Evolutionary conservation across 768 basidiomycete species (phyloP).

Genomic region (Phanerochaete carnosa): DNA sequence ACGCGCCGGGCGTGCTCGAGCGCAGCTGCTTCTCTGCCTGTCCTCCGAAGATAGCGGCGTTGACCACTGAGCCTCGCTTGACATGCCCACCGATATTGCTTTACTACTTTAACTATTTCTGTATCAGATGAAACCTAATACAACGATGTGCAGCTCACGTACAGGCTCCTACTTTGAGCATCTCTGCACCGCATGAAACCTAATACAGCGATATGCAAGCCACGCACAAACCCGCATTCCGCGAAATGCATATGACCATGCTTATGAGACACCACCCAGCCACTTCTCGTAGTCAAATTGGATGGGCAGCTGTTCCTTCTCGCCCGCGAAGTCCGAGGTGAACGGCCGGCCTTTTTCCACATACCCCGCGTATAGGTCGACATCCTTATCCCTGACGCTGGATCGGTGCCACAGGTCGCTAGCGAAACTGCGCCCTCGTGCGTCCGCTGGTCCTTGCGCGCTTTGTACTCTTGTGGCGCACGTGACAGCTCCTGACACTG

Average conservation of each 20-base stretch:
- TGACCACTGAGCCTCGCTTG: not conserved
- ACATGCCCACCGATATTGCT: not conserved
- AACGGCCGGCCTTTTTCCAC: constrained; percentile 39
- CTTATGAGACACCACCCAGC: not conserved
- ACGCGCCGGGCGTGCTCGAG: not conserved
- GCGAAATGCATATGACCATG: not conserved
- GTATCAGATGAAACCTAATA: not conserved
- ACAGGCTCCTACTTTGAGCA: not conserved
- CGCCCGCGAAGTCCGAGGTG: constrained; percentile 28
- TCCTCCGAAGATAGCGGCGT: not conserved
- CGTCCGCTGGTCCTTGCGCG: constrained; percentile 15
- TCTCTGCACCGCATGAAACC: not conserved
- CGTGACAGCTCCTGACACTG: constrained; percentile 63
- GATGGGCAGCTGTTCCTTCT: constrained; percentile 33
- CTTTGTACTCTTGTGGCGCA: constrained; percentile 17
- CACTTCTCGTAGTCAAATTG: constrained; percentile 42
- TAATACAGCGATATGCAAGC: not conserved
- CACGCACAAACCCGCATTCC: not conserved
- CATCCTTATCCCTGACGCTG: constrained; percentile 7
- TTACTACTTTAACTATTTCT: not conserved
- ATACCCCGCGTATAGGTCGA: constrained; percentile 37
- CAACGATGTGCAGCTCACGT: not conserved
- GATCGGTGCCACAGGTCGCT: constrained; percentile 9
- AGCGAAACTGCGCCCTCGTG: constrained; percentile 18
- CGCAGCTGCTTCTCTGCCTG: not conserved